Evolutionary conservation across 176 grass and related monocot genomes (phyloP).

Genomic region (Triticum timopheevii): DNA sequence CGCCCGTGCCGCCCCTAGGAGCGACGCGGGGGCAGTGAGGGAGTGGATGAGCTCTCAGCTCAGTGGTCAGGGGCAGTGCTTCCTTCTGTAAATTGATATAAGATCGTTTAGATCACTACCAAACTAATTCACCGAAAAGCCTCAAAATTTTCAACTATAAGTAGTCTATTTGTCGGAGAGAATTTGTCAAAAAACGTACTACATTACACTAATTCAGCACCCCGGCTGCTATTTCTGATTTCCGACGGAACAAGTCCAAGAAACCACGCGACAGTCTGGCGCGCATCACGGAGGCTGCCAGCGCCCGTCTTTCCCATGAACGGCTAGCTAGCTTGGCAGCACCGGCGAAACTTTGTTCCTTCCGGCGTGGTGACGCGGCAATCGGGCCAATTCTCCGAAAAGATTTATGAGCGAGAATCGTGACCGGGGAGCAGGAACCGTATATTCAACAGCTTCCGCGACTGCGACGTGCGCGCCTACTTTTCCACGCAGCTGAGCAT

Average conservation of each 20-base stretch:
- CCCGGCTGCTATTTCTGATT: background rate
- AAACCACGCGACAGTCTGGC: background rate
- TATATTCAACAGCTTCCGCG: background rate
- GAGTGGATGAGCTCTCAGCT: too few relatives aligned
- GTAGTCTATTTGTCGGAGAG: too few relatives aligned
- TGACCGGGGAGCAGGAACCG: background rate
- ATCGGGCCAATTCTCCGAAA: background rate
- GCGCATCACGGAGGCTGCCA: background rate
- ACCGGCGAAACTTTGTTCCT: background rate
- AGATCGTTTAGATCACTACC: too few relatives aligned
- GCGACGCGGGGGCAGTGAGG: too few relatives aligned
- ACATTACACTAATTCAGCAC: too few relatives aligned
- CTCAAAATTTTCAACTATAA: too few relatives aligned
- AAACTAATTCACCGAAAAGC: too few relatives aligned
- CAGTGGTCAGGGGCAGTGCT: too few relatives aligned
- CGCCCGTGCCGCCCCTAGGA: too few relatives aligned
- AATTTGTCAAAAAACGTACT: too few relatives aligned
- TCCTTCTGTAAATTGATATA: too few relatives aligned
- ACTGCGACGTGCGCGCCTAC: background rate
- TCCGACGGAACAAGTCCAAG: background rate
- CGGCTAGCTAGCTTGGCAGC: background rate
- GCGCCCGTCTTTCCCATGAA: background rate
- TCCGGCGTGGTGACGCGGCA: background rate
- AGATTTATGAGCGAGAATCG: background rate
- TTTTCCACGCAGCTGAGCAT: background rate